Evolutionary conservation across 2,329 filamentous ascomycete genomes (phyloP).

Genomic region (Fusarium kyushuense): DNA sequence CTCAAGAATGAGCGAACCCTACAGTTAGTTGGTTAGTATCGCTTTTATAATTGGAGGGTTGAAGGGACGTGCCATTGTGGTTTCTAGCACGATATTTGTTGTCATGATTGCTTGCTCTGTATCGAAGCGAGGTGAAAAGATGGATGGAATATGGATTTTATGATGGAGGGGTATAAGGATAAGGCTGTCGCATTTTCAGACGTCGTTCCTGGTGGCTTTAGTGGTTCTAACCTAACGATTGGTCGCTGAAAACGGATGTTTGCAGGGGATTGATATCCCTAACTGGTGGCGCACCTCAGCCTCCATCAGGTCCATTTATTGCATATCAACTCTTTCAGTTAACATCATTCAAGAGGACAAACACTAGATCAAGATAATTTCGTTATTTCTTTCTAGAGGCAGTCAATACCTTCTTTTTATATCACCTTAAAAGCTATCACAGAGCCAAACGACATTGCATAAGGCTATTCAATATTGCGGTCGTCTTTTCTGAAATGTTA

Average conservation of each 20-base stretch:
- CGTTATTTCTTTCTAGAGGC: neutral
- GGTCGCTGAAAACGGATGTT: slow-evolving; percentile 3
- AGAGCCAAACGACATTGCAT: neutral
- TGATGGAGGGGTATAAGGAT: slow-evolving; percentile 34
- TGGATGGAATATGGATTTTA: slow-evolving; percentile 1
- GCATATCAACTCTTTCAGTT: neutral
- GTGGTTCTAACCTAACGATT: slow-evolving; percentile 16
- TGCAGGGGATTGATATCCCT: slow-evolving; percentile 14
- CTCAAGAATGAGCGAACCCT: slow-evolving; percentile 89
- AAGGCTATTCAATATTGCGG: neutral
- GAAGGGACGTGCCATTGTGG: slow-evolving; percentile 75
- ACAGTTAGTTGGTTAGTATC: neutral
- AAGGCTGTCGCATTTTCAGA: slow-evolving; percentile 29
- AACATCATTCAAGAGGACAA: slow-evolving; percentile 18
- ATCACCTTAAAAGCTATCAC: neutral
- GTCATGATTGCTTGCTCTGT: slow-evolving; percentile 66
- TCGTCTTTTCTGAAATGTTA: slow-evolving; percentile 6
- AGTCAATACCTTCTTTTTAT: neutral
- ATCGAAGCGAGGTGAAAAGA: neutral
- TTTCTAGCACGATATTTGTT: slow-evolving; percentile 84
- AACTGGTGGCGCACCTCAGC: slow-evolving; percentile 5
- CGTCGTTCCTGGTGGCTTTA: slow-evolving; percentile 14
- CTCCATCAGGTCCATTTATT: neutral
- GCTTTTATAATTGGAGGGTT: neutral
- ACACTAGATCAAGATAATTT: neutral